A percentile compares a stretch with the other conserved stretches of the same genome.
These are phyloP conservation scores for Scedosporium dehoogii DNA, from an alignment of 2,329 filamentous ascomycete species.

Conservation along the genomic window DNA sequence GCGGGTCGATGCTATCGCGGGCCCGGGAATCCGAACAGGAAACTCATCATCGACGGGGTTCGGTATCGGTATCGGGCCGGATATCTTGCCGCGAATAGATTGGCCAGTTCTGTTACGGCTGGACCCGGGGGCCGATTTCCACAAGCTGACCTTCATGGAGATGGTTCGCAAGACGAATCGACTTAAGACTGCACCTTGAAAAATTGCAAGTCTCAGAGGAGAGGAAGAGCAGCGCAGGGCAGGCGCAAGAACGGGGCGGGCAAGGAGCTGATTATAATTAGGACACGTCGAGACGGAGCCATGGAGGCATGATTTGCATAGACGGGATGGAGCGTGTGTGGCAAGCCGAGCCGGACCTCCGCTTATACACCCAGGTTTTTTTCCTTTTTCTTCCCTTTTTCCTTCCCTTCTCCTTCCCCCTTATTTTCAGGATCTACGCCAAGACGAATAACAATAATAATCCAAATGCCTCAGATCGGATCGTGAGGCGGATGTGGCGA, in stretches of 20 bases:
- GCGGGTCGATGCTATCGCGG: conserved; percentile 23
- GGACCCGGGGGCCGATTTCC: conserved; percentile 32
- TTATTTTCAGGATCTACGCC: not conserved
- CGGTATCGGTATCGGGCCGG: conserved; percentile 48
- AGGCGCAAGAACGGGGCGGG: not conserved
- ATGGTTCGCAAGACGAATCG: not conserved
- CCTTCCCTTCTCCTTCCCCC: not conserved
- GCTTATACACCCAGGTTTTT: not conserved
- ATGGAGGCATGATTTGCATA: conserved; percentile 4
- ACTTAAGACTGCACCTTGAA: not conserved
- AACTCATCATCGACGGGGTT: conserved; percentile 42
- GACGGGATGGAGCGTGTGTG: not conserved
- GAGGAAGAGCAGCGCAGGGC: not conserved
- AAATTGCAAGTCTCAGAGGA: not conserved
- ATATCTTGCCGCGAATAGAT: conserved; percentile 51
- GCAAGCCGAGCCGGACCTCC: conserved; percentile 4
- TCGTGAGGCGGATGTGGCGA: not conserved
- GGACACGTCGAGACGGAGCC: conserved; percentile 1
- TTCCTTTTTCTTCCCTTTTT: not conserved
- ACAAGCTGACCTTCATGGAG: conserved; percentile 30
- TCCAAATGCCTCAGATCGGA: not conserved
- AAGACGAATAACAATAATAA: not conserved
- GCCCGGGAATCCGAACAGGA: conserved; percentile 34
- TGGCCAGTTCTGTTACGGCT: conserved; percentile 30
- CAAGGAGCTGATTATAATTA: not conserved